phyloP scores from a whole-genome alignment of 805 yeast genomes.

The Yamadazyma philogaea region DNA sequence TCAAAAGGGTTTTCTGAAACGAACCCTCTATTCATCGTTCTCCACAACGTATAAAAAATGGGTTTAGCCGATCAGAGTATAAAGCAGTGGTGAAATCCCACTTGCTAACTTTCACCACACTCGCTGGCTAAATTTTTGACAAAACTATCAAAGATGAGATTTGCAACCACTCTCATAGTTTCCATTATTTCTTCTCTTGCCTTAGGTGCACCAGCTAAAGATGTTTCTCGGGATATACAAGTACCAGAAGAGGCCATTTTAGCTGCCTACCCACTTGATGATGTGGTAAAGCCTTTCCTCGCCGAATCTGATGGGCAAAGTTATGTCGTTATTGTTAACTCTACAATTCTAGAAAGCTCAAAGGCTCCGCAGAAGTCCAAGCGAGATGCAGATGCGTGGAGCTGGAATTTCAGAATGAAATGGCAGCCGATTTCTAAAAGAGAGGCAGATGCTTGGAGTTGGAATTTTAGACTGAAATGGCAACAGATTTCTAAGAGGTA shows the following conservation, averaged over 20 bases:
- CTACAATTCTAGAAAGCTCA: conserved; percentile 11
- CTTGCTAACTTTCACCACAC: not conserved
- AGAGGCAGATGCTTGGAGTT: conserved; percentile 21
- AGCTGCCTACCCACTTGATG: conserved; percentile 14
- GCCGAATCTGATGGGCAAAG: conserved; percentile 13
- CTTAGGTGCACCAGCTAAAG: conserved; percentile 15
- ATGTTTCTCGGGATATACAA: conserved; percentile 8
- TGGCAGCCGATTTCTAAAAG: conserved; percentile 20
- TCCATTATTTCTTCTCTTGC: conserved; percentile 11
- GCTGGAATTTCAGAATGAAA: conserved; percentile 8
- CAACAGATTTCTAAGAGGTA: conserved; percentile 12
- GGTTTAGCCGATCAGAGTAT: not conserved
- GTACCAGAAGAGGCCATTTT: conserved; percentile 16
- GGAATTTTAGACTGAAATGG: conserved; percentile 11
- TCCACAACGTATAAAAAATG: too few species aligned
- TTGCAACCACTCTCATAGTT: conserved; percentile 13
- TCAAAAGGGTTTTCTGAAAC: conserved; percentile 11
- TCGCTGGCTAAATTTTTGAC: not conserved
- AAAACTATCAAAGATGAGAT: conserved; percentile 13
- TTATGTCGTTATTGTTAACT: conserved; percentile 15
- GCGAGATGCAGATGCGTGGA: conserved; percentile 18
- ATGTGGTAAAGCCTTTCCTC: conserved; percentile 9
- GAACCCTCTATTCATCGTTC: not conserved
- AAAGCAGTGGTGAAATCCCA: not conserved
- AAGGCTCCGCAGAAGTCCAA: conserved; percentile 17